Evolutionary conservation across 2,329 filamentous ascomycete species (phyloP).

Genomic region (Aphanocladium album): DNA sequence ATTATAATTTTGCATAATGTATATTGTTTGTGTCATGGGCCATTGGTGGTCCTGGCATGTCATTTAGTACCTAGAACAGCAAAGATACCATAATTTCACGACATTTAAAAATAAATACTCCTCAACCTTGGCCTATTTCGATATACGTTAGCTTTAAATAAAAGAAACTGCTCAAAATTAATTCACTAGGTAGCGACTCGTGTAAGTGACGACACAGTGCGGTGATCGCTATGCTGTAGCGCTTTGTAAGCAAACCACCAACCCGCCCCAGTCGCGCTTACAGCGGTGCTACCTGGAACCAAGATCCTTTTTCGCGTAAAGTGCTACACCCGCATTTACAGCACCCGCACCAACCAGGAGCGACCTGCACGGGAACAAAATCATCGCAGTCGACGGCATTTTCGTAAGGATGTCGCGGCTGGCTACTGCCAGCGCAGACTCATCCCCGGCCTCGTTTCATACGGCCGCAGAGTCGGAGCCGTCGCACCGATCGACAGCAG

Average conservation of each 20-base stretch:
- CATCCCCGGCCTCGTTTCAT: slow-evolving; percentile 32
- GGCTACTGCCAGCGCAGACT: slow-evolving; percentile 21
- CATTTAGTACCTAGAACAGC: background rate
- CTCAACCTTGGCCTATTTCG: too few relatives aligned
- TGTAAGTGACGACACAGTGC: background rate
- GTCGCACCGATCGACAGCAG: slow-evolving; percentile 28
- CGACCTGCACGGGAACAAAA: background rate
- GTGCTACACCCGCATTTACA: background rate
- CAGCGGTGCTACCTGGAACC: background rate
- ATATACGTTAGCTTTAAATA: too few relatives aligned
- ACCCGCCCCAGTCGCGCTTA: background rate
- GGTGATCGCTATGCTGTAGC: background rate
- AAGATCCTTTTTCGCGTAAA: background rate
- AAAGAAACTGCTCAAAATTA: too few relatives aligned
- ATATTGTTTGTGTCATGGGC: background rate
- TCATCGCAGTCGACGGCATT: background rate
- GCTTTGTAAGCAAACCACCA: background rate
- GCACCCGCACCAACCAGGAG: background rate
- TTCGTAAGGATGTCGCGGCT: background rate
- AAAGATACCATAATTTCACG: background rate
- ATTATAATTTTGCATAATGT: background rate
- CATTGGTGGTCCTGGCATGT: background rate
- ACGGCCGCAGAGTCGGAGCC: slow-evolving; percentile 26
- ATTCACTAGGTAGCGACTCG: background rate
- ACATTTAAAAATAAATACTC: too few relatives aligned